phyloP scores from a whole-genome alignment of 2,329 filamentous ascomycete species.

The Dothidotthia symphoricarpi region DNA sequence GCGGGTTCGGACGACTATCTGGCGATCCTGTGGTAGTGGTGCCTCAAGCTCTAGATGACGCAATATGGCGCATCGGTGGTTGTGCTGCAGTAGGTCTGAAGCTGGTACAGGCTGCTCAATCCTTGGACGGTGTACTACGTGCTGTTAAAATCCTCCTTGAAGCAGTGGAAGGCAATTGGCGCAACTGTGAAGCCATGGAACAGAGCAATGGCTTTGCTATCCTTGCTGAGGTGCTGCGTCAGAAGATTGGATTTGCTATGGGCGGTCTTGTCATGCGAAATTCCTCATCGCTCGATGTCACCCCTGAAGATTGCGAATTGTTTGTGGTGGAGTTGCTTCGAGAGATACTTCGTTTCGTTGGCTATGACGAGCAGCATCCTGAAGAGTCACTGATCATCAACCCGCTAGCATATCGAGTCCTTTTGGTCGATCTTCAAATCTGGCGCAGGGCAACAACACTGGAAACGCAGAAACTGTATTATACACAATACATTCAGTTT shows the following conservation, averaged over 20 bases:
- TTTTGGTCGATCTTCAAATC: slow-evolving; percentile 88
- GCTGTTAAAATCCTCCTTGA: slow-evolving; percentile 82
- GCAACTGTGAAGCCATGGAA: slow-evolving; percentile 98
- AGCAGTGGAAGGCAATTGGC: slow-evolving; percentile 86
- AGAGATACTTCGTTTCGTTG: slow-evolving; percentile 79
- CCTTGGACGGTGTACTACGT: slow-evolving; percentile 67
- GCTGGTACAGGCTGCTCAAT: slow-evolving; percentile 73
- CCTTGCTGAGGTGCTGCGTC: slow-evolving; percentile 75
- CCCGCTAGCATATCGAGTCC: slow-evolving; percentile 85
- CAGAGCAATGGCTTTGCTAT: slow-evolving; percentile 91
- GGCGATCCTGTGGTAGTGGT: slow-evolving; percentile 79
- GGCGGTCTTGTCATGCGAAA: slow-evolving; percentile 52
- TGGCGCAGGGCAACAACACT: slow-evolving; percentile 75
- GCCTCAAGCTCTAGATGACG: slow-evolving; percentile 85
- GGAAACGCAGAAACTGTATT: slow-evolving; percentile 83
- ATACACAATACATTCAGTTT: slow-evolving; percentile 86
- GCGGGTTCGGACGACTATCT: slow-evolving; percentile 78
- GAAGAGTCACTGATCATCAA: slow-evolving; percentile 93
- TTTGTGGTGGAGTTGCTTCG: slow-evolving; percentile 65
- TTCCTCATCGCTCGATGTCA: slow-evolving; percentile 36
- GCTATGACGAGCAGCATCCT: slow-evolving; percentile 76
- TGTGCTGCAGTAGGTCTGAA: slow-evolving; percentile 83
- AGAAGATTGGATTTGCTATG: slow-evolving; percentile 65
- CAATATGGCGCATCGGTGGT: slow-evolving; percentile 88
- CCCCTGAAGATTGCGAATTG: slow-evolving; percentile 47